Base-by-base conservation (phyloP, 1,284 basidiomycete genomes). In the Peniophora sp. region DNA sequence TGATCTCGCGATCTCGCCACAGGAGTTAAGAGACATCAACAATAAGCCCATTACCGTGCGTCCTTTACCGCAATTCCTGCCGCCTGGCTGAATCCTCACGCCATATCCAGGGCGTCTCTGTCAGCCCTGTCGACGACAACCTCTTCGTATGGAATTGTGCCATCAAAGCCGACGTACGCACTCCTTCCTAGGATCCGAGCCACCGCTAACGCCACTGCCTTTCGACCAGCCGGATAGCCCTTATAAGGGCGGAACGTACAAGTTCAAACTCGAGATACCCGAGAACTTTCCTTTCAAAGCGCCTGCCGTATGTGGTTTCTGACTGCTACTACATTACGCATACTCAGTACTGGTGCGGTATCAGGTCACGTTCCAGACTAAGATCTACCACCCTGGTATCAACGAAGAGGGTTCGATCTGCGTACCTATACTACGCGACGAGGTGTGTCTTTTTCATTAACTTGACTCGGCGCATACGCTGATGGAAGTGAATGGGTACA, bases 371-470 rank as follows among this genome's bases (percentile, higher is more conserved):
- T 94, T 94, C 69, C 80, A 72, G 45, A 95, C 92, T 36, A 92
- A 86, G 73, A 87, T 93, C 53, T 95, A 95, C 63, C 92, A 96
- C 68, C 92, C 92, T 14, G 92, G 92, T 50, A 88, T 96, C 63
- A 93, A 95, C 57, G 89, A 92, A 53, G 90, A 96, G 63, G 92
- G 92, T 38, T 72, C 77, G 25, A 90, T 92, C 51, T 92, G 89
- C 63, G 79, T 92, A 23, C 85, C 88, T 35, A 74, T 92, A 46
- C 74, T 92, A 49, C 79, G 85, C 58, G 87, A 90, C 63, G 85
- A 93, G 74, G 91, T 90, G 58, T 55, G 85, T 70, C 10, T 47
- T 41, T 16, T 45, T 48, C 24, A 44, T n/a, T n/a, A n/a, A n/a
- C n/a, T n/a, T n/a, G n/a, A n/a, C n/a, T n/a, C n/a, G n/a, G n/a